These are phyloP conservation scores for Elsinoe arachidis DNA, from an alignment of 2,329 filamentous ascomycete genomes.

Conservation along the genomic window DNA sequence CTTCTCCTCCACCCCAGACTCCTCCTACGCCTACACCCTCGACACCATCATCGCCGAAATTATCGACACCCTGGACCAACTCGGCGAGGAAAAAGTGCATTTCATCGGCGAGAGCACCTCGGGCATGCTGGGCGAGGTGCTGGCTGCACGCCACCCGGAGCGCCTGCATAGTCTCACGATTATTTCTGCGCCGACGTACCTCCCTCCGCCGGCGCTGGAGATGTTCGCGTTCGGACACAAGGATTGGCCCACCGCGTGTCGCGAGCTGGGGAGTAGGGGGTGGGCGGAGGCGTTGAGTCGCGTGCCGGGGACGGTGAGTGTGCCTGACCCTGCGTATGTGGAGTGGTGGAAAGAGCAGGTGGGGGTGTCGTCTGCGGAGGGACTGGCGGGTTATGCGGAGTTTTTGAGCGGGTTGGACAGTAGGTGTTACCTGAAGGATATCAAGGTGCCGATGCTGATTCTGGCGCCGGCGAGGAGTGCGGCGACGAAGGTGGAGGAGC, in stretches of 20 bases:
- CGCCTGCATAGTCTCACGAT: conserved; percentile 26
- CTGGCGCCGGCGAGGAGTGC: conserved; percentile 28
- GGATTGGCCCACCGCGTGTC: conserved; percentile 26
- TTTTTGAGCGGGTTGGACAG: conserved; percentile 28
- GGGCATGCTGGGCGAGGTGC: conserved; percentile 28
- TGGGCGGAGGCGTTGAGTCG: conserved; percentile 26
- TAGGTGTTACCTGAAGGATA: conserved; percentile 23
- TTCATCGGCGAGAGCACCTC: conserved; percentile 30
- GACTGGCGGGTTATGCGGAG: conserved; percentile 28
- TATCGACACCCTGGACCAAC: conserved; percentile 28
- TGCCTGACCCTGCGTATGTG: conserved; percentile 24
- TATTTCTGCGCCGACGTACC: conserved; percentile 26
- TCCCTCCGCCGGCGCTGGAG: conserved; percentile 23
- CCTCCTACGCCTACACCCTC: conserved; percentile 19
- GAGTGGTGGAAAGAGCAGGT: conserved; percentile 29
- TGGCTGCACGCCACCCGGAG: conserved; percentile 27
- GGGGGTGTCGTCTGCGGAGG: conserved; percentile 23
- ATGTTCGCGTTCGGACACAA: conserved; percentile 25
- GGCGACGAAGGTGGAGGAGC: conserved; percentile 26
- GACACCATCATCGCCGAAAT: conserved; percentile 28
- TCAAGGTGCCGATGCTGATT: conserved; percentile 27
- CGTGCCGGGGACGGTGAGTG: conserved; percentile 26
- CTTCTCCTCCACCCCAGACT: conserved; percentile 21
- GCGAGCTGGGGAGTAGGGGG: conserved; percentile 26
- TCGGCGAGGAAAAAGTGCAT: conserved; percentile 26